phyloP scores from a whole-genome alignment of 345 rosid species.

The Trapa incisa region DNA sequence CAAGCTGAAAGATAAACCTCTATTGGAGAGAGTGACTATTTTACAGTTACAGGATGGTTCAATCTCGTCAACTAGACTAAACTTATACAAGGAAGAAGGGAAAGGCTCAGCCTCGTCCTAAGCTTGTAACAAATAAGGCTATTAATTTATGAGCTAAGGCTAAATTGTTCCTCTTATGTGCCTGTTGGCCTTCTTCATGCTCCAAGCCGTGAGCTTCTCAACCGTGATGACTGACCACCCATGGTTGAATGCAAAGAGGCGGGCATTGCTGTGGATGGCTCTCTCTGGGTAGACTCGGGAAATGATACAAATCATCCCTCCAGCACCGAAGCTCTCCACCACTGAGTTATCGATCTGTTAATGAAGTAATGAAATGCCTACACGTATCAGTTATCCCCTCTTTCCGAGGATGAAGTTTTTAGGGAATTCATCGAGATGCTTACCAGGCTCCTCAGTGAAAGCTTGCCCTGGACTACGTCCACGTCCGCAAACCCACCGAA shows the following conservation, averaged over 20 bases:
- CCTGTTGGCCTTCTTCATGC: conserved; percentile 33
- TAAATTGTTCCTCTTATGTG: conserved; percentile 7
- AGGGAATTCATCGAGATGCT: too few species aligned
- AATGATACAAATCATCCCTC: too few species aligned
- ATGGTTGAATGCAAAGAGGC: too few species aligned
- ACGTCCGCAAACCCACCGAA: conserved; percentile 70
- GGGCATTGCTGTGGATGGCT: too few species aligned
- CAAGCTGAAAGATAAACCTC: too few species aligned
- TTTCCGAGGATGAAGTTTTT: neutral
- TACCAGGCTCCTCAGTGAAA: conserved; percentile 71
- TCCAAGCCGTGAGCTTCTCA: conserved; percentile 63
- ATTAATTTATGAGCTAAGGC: neutral
- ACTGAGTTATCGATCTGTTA: conserved; percentile 53
- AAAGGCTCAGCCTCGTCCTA: neutral
- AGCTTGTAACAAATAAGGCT: neutral
- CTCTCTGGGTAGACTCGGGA: too few species aligned
- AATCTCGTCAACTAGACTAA: too few species aligned
- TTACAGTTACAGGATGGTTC: too few species aligned
- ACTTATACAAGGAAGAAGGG: too few species aligned
- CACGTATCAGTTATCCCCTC: too few species aligned
- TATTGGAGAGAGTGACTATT: too few species aligned
- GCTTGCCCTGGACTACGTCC: conserved; percentile 37
- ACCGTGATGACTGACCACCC: conserved; percentile 24
- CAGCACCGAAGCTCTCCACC: too few species aligned
- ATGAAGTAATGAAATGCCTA: neutral